A percentile compares a stretch with the other conserved stretches of the same genome.
Conservation (phyloP, 345 rosid species). For the Melastoma malabathricum region DNA sequence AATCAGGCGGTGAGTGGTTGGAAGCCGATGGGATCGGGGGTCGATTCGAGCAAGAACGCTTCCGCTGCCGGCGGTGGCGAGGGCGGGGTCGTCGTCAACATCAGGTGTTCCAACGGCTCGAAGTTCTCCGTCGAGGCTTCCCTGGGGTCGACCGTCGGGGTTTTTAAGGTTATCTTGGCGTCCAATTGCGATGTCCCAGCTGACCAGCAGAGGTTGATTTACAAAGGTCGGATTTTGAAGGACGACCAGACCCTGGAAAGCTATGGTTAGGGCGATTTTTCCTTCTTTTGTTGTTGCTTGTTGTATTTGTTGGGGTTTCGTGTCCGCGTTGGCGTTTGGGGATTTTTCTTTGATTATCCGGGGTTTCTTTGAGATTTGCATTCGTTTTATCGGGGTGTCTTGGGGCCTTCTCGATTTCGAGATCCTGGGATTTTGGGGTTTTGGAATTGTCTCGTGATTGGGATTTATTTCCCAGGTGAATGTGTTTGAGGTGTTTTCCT, state of each 20-base stretch:
- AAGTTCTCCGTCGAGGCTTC: slow-evolving; percentile 40
- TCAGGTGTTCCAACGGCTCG: slow-evolving; percentile 55
- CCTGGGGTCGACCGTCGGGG: slow-evolving; percentile 41
- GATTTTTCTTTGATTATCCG: too few relatives aligned
- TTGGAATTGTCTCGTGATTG: neutral
- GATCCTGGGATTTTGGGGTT: too few relatives aligned
- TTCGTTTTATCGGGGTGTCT: too few relatives aligned
- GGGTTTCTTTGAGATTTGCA: too few relatives aligned
- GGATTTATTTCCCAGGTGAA: neutral
- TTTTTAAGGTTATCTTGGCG: slow-evolving; percentile 46
- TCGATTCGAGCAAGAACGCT: slow-evolving; percentile 62
- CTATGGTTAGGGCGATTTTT: slow-evolving; percentile 30
- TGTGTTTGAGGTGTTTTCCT: neutral
- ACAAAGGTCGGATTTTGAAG: slow-evolving; percentile 75
- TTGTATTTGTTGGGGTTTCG: neutral
- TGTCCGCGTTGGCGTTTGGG: neutral
- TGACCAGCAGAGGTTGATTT: slow-evolving; percentile 70
- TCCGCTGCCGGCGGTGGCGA: slow-evolving; percentile 17
- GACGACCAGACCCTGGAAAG: slow-evolving; percentile 63
- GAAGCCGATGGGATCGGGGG: slow-evolving; percentile 36
- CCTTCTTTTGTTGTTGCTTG: neutral
- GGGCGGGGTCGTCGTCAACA: slow-evolving; percentile 29
- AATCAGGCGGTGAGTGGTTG: neutral
- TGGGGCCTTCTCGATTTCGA: too few relatives aligned
- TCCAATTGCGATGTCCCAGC: slow-evolving; percentile 58